These are phyloP conservation scores for Curvularia hawaiiensis DNA, from an alignment of 2,329 filamentous ascomycete genomes.

Conservation along the genomic window DNA sequence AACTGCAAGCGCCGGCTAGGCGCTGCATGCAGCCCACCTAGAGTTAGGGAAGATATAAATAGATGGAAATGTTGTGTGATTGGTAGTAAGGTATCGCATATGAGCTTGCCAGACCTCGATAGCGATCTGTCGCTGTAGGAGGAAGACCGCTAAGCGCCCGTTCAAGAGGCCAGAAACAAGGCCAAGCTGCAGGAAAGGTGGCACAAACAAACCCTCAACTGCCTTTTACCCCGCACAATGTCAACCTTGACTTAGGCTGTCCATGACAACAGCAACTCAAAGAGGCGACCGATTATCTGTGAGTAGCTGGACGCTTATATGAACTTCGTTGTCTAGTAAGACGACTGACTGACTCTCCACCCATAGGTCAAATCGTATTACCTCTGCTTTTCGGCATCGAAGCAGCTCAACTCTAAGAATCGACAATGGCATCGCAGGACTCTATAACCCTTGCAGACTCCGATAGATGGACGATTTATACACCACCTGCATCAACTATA, in stretches of 20 bases:
- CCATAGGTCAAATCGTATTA: background rate
- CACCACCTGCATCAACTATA: slow-evolving; percentile 5
- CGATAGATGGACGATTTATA: slow-evolving; percentile 7
- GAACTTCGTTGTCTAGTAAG: background rate
- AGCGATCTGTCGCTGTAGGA: background rate
- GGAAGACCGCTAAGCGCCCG: background rate
- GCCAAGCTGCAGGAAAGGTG: background rate
- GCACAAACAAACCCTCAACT: background rate
- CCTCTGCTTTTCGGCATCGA: background rate
- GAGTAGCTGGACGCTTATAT: background rate
- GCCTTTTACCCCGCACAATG: background rate
- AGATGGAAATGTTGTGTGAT: background rate
- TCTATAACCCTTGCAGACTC: slow-evolving; percentile 5
- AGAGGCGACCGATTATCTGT: background rate
- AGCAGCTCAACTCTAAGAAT: background rate
- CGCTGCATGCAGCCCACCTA: background rate
- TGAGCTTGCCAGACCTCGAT: background rate
- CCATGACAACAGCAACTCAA: background rate
- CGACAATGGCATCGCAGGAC: background rate
- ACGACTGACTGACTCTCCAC: background rate
- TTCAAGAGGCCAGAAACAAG: background rate
- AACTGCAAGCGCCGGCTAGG: background rate
- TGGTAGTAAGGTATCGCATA: background rate
- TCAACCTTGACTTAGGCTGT: background rate
- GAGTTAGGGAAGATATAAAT: background rate